phyloP scores from a whole-genome alignment of 805 yeast genomes.

The Clavispora fructus region DNA sequence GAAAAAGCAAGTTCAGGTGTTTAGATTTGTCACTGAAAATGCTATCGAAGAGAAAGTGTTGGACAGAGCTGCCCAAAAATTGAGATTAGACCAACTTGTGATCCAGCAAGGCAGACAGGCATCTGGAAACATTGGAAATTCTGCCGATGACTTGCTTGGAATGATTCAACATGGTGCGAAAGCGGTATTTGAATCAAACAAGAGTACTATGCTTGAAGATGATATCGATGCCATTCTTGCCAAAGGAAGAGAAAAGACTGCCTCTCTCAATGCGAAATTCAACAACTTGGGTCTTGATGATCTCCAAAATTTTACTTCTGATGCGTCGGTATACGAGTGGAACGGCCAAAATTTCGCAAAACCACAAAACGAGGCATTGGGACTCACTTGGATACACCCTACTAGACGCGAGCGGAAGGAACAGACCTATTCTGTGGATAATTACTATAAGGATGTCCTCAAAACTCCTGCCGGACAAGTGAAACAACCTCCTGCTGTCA shows the following conservation, averaged over 20 bases:
- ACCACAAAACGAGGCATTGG: constrained; percentile 30
- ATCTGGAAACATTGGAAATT: constrained; percentile 50
- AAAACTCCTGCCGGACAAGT: constrained; percentile 21
- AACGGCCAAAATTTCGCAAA: constrained; percentile 83
- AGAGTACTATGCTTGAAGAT: constrained; percentile 38
- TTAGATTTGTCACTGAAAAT: constrained; percentile 87
- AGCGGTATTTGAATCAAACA: constrained; percentile 62
- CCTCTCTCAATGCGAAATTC: constrained; percentile 72
- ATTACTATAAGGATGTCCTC: constrained; percentile 67
- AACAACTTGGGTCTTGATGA: constrained; percentile 88
- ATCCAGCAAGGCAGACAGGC: constrained; percentile 69
- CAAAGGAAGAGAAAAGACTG: constrained; percentile 79
- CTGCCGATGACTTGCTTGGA: constrained; percentile 79
- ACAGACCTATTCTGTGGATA: constrained; percentile 72
- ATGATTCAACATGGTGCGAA: constrained; percentile 98
- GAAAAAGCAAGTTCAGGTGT: constrained; percentile 90
- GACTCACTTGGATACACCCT: constrained; percentile 66
- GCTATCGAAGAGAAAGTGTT: constrained; percentile 95
- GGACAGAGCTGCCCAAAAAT: constrained; percentile 92
- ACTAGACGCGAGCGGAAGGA: constrained; percentile 72
- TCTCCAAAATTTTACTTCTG: constrained; percentile 83
- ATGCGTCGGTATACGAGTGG: constrained; percentile 93
- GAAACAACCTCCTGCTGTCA: constrained; percentile 6
- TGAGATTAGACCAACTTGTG: constrained; percentile 88
- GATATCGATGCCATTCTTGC: constrained; percentile 82